These are phyloP conservation scores for Tricholoma matsutake DNA, from an alignment of 768 basidiomycete genomes.

Conservation along the genomic window DNA sequence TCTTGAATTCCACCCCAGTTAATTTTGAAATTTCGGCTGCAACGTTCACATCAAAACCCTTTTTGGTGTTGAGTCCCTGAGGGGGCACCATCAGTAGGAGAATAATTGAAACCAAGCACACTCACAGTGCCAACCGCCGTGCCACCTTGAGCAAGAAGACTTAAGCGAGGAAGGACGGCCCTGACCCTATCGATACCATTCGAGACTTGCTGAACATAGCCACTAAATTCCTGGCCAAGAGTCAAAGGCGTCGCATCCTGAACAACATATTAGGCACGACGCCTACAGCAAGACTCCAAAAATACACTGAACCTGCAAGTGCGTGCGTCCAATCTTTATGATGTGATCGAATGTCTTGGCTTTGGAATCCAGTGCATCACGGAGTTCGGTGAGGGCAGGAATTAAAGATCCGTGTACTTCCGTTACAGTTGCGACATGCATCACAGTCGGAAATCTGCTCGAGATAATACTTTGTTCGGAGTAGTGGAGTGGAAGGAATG, in stretches of 20 bases:
- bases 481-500: not conserved
- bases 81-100: slow-evolving; percentile 4
- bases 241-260: slow-evolving; percentile 97
- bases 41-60: slow-evolving; percentile 93
- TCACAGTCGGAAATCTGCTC: slow-evolving; percentile 92
- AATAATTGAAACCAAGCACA: slow-evolving; percentile 7
- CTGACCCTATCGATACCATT: slow-evolving; percentile 88
- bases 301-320: slow-evolving; percentile 64
- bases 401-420: slow-evolving; percentile 79
- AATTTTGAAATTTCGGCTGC: slow-evolving; percentile 89
- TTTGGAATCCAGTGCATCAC: slow-evolving; percentile 82
- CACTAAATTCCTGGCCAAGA: slow-evolving; percentile 97
- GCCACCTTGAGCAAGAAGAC: slow-evolving; percentile 92
- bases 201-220: slow-evolving; percentile 92
- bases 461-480: not conserved
- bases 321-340: slow-evolving; percentile 98
- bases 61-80: slow-evolving; percentile 94
- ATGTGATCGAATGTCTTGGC: slow-evolving; percentile 82
- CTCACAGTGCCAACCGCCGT: slow-evolving; percentile 97
- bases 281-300: not conserved
- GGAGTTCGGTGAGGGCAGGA: slow-evolving; percentile 82
- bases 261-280: slow-evolving; percentile 1
- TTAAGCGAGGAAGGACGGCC: slow-evolving; percentile 79
- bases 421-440: slow-evolving; percentile 95
- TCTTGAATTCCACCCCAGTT: slow-evolving; percentile 88